These are phyloP conservation scores for Petunia hybrid DNA, from an alignment of 305 asterid species.

Conservation along the genomic window DNA sequence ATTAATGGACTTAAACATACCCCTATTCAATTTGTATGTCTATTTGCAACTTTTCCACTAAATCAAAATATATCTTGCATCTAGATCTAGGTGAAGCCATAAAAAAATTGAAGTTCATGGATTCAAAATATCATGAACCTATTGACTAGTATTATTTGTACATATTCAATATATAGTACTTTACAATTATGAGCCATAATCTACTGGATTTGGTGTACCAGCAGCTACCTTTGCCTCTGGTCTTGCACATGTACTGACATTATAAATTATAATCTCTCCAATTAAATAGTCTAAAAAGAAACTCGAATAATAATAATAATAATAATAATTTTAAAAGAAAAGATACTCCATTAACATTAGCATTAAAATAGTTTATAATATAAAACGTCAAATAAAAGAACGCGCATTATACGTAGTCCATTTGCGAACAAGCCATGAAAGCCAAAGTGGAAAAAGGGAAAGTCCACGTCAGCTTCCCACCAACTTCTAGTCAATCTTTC, in stretches of 20 bases:
- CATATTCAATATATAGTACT: too few species aligned
- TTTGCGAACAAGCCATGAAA: neutral
- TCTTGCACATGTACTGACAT: neutral
- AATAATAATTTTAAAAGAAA: neutral
- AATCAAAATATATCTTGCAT: neutral
- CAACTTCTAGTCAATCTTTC: neutral
- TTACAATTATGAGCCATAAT: too few species aligned
- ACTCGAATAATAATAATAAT: neutral
- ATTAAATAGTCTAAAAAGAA: neutral
- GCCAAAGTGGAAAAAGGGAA: neutral
- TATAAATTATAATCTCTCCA: neutral
- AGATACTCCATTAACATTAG: neutral
- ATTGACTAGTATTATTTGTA: too few species aligned
- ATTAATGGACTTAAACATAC: neutral
- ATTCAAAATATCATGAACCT: too few species aligned
- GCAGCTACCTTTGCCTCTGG: too few species aligned
- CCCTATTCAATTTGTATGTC: neutral
- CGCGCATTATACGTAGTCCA: neutral
- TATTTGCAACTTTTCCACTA: neutral
- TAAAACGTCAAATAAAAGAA: neutral
- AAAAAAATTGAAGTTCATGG: too few species aligned
- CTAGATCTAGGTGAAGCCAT: too few species aligned
- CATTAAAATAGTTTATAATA: neutral
- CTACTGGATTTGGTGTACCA: too few species aligned
- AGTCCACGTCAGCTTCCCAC: neutral